Conservation (phyloP, 169 alveolate species). For the Amoebophrya sp. region DNA sequence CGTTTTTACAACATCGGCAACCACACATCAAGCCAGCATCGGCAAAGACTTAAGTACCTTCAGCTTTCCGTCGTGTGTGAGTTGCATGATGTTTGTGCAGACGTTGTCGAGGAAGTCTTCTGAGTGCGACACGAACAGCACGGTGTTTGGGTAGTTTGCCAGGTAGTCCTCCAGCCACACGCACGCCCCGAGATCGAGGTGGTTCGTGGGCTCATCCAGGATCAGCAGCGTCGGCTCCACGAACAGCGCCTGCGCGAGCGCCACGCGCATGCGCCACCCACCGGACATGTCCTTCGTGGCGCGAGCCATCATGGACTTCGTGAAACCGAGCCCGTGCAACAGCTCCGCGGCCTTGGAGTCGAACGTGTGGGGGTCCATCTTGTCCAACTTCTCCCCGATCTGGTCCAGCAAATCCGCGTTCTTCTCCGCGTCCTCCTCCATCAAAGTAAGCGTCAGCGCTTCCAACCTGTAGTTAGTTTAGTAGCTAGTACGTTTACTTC, state of each 20-base stretch:
- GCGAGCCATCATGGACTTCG: slow-evolving; percentile 43
- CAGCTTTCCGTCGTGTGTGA: slow-evolving; percentile 49
- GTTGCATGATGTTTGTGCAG: slow-evolving; percentile 84
- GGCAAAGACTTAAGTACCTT: too few relatives aligned
- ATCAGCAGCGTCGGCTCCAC: slow-evolving; percentile 83
- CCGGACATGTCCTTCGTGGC: slow-evolving; percentile 46
- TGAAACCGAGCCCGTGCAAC: slow-evolving; percentile 80
- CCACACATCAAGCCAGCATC: too few relatives aligned
- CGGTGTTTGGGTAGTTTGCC: slow-evolving; percentile 63
- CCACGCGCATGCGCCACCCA: slow-evolving; percentile 46
- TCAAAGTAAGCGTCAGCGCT: slow-evolving; percentile 23
- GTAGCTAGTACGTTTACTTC: not conserved
- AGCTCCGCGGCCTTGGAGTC: slow-evolving; percentile 26
- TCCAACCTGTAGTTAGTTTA: not conserved
- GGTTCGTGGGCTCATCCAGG: slow-evolving; percentile 91
- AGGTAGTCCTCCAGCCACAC: slow-evolving; percentile 82
- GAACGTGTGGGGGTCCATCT: slow-evolving; percentile 33
- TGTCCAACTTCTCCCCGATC: slow-evolving; percentile 31
- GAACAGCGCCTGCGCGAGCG: slow-evolving; percentile 48
- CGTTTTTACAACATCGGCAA: too few relatives aligned
- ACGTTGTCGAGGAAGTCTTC: slow-evolving; percentile 59
- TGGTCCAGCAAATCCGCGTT: slow-evolving; percentile 27
- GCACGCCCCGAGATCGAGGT: slow-evolving; percentile 84
- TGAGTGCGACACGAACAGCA: slow-evolving; percentile 77
- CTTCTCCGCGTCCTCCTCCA: slow-evolving; percentile 31